Base-by-base conservation (phyloP, 257 asterid genomes). In the Solanum chiquidenum region DNA sequence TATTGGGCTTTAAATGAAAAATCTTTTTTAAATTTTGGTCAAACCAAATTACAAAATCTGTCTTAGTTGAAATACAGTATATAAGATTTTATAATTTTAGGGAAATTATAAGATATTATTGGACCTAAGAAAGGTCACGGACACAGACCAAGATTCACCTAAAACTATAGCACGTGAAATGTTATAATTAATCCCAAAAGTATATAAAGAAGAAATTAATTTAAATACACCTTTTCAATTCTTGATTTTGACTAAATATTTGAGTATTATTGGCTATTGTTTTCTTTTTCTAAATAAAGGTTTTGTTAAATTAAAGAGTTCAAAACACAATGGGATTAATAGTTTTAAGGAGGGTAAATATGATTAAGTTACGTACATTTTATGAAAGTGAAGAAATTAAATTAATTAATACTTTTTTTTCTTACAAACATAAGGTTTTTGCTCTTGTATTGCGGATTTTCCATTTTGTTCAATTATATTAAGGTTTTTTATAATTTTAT, bases 181-280 rank as follows among this genome's bases (percentile, higher is more conserved):
- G 10, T 87, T 35, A 82, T 12, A 25, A 77, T 14, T 77, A 77
- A 27, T 77, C 60, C 84, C 62, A 77, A 77, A 44, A 79, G 20
- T 11, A 27, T 79, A 42, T 44, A 13, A 44, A 79, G 20, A 79
- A 42, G 25, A 44, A 44, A 42, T 42, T 4, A 27, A 25, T 72
- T 72, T 2, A 42, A 79, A 42, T 73, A 52, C 35, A 16, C 6
- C 7, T 71, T 31, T 18, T 25, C 13, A 55, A 6, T 25, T 83
- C 73, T 60, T 23, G 87, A 73, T 55, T 90, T 88, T 88, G 90
- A 90, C 89, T 73, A 25, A 73, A 69, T 12, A 11, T 23, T 58
- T 12, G 64, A 27, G 44, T 27, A 31, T 21, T 14, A 33, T 34
- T 16, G 79, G 14, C 79, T 33, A 4, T 18, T 31, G 11, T 72